phyloP scores from a whole-genome alignment of 495 filamentous ascomycete genomes.

The Penicillium turbatum region DNA sequence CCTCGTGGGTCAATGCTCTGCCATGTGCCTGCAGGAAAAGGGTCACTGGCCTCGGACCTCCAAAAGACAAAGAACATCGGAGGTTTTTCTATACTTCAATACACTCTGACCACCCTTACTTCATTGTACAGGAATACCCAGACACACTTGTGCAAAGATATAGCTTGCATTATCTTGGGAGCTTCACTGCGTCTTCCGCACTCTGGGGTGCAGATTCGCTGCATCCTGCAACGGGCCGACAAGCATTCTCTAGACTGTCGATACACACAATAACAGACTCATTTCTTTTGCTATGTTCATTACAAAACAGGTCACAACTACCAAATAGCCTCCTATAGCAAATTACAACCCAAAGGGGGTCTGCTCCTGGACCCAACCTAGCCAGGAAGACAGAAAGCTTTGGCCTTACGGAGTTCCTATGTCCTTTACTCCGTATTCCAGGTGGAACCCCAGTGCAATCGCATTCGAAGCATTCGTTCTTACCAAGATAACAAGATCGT shows the following conservation, averaged over 20 bases:
- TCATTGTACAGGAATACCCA: not conserved
- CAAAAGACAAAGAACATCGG: not conserved
- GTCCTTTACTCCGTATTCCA: not conserved
- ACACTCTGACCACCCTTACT: not conserved
- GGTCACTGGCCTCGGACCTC: no score
- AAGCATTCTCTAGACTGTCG: not conserved
- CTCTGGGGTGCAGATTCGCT: conserved; percentile 17
- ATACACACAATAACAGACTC: not conserved
- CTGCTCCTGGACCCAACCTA: not conserved
- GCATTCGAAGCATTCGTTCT: no score
- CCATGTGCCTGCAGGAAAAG: not conserved
- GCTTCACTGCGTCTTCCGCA: not conserved
- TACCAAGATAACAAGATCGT: not conserved
- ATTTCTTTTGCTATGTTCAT: not conserved
- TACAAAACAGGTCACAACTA: not conserved
- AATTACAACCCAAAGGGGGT: not conserved
- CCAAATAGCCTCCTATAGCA: not conserved
- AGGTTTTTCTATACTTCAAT: conserved; percentile 7
- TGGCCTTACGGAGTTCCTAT: not conserved
- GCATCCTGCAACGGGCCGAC: conserved; percentile 1
- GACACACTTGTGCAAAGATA: conserved; percentile 6
- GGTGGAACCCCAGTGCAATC: no score
- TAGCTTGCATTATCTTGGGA: conserved; percentile 14
- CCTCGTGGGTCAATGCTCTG: conserved; percentile 6
- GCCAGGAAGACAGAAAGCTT: not conserved